phyloP scores from a whole-genome alignment of 78 protist genomes.

The Carpediemonas membranifera region DNA sequence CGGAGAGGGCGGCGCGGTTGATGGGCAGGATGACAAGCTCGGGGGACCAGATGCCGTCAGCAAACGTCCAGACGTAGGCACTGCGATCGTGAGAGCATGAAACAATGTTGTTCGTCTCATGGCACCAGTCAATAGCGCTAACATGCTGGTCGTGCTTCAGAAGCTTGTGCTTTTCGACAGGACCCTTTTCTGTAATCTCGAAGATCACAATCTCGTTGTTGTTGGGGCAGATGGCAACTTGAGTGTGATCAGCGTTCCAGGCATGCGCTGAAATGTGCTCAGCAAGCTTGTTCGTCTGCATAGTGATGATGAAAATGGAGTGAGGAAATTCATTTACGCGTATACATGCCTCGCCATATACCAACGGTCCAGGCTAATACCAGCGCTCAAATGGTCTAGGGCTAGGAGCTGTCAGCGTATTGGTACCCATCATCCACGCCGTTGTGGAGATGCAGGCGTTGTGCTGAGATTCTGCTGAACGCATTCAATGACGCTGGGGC shows the following conservation, averaged over 20 bases:
- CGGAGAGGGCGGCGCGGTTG: conserved; percentile 72
- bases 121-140: conserved; percentile 80
- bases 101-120: conserved; percentile 64
- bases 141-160: conserved; percentile 62
- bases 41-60: conserved; percentile 61
- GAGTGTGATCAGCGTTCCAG: conserved; percentile 4
- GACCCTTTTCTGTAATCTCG: conserved; percentile 7
- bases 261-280: too few species aligned
- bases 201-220: conserved; percentile 52
- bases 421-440: too few species aligned
- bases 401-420: too few species aligned
- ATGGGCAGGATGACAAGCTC: conserved; percentile 71
- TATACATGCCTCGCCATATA: too few species aligned
- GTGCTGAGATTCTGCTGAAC: too few species aligned
- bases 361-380: too few species aligned
- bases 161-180: neutral
- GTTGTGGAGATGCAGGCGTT: too few species aligned
- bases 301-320: too few species aligned
- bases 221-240: conserved; percentile 76
- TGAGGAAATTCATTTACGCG: too few species aligned
- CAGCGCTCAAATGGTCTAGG: too few species aligned
- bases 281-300: too few species aligned
- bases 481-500: too few species aligned
- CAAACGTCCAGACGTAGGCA: conserved; percentile 81
- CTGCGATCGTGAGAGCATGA: conserved; percentile 79